A percentile compares a stretch with the other conserved stretches of the same genome.
Evolutionary conservation across 495 filamentous ascomycete species (phyloP).

Genomic region (Cetradonia linearis): DNA sequence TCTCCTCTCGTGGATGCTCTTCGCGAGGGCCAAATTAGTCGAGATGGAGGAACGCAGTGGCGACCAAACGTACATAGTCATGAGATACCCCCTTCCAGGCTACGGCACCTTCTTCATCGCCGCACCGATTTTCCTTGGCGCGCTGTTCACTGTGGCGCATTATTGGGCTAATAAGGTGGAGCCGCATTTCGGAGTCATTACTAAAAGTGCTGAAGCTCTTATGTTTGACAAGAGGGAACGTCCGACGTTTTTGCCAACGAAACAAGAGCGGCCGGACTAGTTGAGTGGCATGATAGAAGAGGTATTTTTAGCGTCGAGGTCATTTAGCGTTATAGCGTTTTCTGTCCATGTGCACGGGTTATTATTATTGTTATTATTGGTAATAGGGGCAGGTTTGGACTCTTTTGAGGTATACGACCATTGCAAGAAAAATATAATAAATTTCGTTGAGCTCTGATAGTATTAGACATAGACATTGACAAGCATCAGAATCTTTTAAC

Average conservation of each 20-base stretch:
- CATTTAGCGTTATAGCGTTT: neutral
- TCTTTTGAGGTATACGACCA: neutral
- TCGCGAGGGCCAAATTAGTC: slow-evolving; percentile 42
- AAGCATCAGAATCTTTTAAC: neutral
- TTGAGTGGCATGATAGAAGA: neutral
- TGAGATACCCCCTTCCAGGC: slow-evolving; percentile 33
- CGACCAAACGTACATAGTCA: slow-evolving; percentile 24
- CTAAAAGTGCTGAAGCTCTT: slow-evolving; percentile 45
- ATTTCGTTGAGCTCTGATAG: neutral
- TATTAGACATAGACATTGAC: neutral
- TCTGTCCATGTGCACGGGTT: neutral
- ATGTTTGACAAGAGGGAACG: slow-evolving; percentile 45
- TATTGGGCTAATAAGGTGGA: slow-evolving; percentile 60
- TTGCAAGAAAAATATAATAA: neutral
- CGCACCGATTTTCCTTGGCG: slow-evolving; percentile 46
- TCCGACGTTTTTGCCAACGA: slow-evolving; percentile 31
- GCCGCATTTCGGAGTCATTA: slow-evolving; percentile 50
- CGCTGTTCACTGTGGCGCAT: slow-evolving; percentile 48
- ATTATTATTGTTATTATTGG: neutral
- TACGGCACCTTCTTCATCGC: slow-evolving; percentile 39
- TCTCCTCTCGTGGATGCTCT: slow-evolving; percentile 55
- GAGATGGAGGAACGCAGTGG: slow-evolving; percentile 34
- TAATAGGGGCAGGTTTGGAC: neutral
- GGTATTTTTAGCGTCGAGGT: neutral
- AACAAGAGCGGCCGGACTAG: slow-evolving; percentile 18